Conservation (phyloP, 768 basidiomycete species). For the Kwoniella dendrophila region DNA sequence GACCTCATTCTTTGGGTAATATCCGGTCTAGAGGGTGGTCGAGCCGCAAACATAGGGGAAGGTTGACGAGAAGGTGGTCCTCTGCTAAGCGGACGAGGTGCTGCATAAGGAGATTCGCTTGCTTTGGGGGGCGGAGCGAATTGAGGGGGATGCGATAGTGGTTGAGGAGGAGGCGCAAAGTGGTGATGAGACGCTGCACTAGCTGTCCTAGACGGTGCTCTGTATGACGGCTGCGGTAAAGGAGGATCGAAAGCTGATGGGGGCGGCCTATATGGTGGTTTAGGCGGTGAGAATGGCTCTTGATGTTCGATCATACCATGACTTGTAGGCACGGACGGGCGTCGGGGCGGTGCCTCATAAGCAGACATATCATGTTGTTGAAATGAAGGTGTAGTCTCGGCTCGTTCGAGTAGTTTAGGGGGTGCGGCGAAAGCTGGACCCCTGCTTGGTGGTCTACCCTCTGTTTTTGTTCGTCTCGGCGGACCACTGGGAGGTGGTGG, state of each 20-base stretch:
- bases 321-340: constrained; percentile 7
- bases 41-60: constrained; percentile 20
- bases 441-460: constrained; percentile 12
- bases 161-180: not conserved
- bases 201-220: constrained; percentile 9
- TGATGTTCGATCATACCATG: not conserved
- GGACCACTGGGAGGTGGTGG: constrained; percentile 33
- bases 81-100: constrained; percentile 17
- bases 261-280: constrained; percentile 9
- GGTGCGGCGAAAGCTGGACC: constrained; percentile 17
- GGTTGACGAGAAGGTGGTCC: constrained; percentile 12
- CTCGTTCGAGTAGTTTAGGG: not conserved
- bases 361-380: not conserved
- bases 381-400: not conserved
- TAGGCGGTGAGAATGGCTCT: constrained; percentile 1
- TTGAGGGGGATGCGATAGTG: not conserved
- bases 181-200: constrained; percentile 10
- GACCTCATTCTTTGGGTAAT: constrained; percentile 13
- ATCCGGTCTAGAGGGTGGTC: constrained; percentile 17
- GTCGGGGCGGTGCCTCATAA: constrained; percentile 13
- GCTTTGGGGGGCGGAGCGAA: constrained; percentile 15
- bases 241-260: constrained; percentile 18
- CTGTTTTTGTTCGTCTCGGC: constrained; percentile 19
- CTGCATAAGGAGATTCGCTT: constrained; percentile 7
- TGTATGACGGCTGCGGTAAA: not conserved